A percentile compares a stretch with the other conserved stretches of the same genome.
Conservation (phyloP, 129 eudicot genomes). For the Artemisia annua region DNA sequence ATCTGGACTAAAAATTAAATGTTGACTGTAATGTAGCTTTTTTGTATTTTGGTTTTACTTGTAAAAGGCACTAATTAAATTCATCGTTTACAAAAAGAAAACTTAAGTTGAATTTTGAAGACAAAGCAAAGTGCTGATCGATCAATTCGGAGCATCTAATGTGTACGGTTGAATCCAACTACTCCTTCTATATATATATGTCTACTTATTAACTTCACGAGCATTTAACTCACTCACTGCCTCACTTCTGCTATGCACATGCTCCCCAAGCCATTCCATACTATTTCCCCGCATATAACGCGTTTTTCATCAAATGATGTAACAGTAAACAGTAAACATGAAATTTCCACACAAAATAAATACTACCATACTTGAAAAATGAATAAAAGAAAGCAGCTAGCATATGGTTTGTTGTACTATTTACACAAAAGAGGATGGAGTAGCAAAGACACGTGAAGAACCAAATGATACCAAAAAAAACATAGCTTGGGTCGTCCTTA, state of each 20-base stretch:
- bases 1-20: no score
- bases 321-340: no score
- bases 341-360: no score
- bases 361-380: no score
- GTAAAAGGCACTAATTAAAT: no score
- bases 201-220: not conserved
- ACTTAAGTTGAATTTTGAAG: no score
- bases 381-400: no score
- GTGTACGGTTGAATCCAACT: conserved; percentile 15
- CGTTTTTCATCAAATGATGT: not conserved
- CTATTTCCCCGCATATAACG: conserved; percentile 3
- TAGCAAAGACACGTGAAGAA: conserved; percentile 20
- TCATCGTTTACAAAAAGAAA: no score
- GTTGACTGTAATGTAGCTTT: no score
- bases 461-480: conserved; percentile 2
- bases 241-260: conserved; percentile 5
- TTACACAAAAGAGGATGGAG: not conserved
- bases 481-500: not conserved
- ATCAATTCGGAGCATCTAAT: not conserved
- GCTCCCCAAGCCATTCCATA: not conserved
- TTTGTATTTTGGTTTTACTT: no score
- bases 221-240: not conserved
- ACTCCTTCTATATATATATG: not conserved
- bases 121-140: no score
- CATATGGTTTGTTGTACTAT: no score